Conservation (phyloP, 495 filamentous ascomycete species). For the Daldinia grandis region DNA sequence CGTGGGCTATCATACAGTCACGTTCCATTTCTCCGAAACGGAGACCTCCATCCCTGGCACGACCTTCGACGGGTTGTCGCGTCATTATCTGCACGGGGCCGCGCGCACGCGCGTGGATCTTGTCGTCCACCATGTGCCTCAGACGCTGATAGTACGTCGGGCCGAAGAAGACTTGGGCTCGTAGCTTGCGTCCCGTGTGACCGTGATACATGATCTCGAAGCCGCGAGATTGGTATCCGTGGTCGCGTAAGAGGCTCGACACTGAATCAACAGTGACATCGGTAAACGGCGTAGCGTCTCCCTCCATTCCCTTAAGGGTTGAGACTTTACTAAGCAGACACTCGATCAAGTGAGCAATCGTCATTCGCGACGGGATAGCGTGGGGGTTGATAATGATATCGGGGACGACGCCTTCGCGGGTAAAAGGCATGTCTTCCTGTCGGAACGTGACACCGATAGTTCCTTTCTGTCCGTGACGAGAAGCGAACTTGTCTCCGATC, state of each 20-base stretch:
- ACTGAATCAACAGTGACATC: conserved; percentile 95
- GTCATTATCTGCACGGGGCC: conserved; percentile 98
- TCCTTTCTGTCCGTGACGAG: conserved; percentile 98
- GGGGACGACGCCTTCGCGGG: conserved; percentile 85
- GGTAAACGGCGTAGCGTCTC: conserved; percentile 97
- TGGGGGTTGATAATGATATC: conserved; percentile 99
- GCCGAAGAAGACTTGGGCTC: conserved; percentile 94
- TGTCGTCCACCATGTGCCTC: conserved; percentile 99
- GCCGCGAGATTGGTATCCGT: conserved; percentile 95
- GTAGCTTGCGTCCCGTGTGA: conserved; percentile 91
- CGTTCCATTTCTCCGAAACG: conserved; percentile 99
- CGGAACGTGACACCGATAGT: conserved; percentile 98
- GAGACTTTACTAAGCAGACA: conserved; percentile 96
- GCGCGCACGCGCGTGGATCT: conserved; percentile 96
- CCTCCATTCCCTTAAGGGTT: conserved; percentile 87
- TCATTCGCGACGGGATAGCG: conserved; percentile 99
- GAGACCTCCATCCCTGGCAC: conserved; percentile 95
- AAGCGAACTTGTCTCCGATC: conserved; percentile 99
- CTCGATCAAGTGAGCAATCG: conserved; percentile 99
- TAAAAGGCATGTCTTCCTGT: conserved; percentile 99
- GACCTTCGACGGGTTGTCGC: conserved; percentile 96
- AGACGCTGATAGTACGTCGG: conserved; percentile 99
- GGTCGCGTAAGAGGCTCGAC: conserved; percentile 86
- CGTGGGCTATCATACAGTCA: conserved; percentile 99
- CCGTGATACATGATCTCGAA: conserved; percentile 99